A percentile compares a stretch with the other conserved stretches of the same genome.
These are phyloP conservation scores for Suillus plorans DNA, from an alignment of 768 basidiomycete genomes.

Conservation along the genomic window DNA sequence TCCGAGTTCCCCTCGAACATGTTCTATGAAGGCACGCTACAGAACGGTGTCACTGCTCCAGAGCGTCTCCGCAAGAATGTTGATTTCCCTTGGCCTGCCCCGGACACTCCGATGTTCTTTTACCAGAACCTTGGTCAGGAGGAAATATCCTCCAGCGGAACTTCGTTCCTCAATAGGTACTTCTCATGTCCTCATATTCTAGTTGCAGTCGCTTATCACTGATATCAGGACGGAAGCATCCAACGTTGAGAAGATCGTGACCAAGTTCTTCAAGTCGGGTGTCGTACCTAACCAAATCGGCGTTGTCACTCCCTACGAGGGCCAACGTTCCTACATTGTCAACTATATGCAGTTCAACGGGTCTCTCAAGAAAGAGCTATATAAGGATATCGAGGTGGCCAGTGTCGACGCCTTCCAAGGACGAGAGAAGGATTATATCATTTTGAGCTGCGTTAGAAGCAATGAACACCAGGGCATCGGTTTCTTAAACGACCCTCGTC, in stretches of 20 bases:
- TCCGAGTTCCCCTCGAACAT: slow-evolving; percentile 99
- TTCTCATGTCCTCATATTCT: slow-evolving; percentile 15
- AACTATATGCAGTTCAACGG: slow-evolving; percentile 99
- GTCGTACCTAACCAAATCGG: slow-evolving; percentile 95
- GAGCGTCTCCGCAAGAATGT: slow-evolving; percentile 97
- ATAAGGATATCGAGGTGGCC: slow-evolving; percentile 99
- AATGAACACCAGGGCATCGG: slow-evolving; percentile 99
- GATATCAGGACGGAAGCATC: slow-evolving; percentile 86
- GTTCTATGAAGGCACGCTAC: slow-evolving; percentile 99
- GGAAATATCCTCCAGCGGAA: slow-evolving; percentile 97
- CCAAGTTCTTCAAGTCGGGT: slow-evolving; percentile 99
- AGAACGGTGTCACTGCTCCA: slow-evolving; percentile 98
- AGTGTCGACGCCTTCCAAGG: slow-evolving; percentile 99
- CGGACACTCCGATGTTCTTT: slow-evolving; percentile 99
- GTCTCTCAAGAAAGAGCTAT: slow-evolving; percentile 97
- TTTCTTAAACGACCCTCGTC: slow-evolving; percentile 96
- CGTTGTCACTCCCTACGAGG: slow-evolving; percentile 98
- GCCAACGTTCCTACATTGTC: slow-evolving; percentile 96
- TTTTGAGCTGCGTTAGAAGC: slow-evolving; percentile 94
- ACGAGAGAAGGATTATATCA: slow-evolving; percentile 99
- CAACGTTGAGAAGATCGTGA: slow-evolving; percentile 99
- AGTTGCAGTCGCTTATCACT: slow-evolving; percentile 7
- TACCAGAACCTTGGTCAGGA: slow-evolving; percentile 99
- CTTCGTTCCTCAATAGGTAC: slow-evolving; percentile 93
- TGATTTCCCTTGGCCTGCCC: slow-evolving; percentile 98